Evolutionary conservation across 1,284 basidiomycete genomes (phyloP).

Genomic region (Austroboletus rostrupii): DNA sequence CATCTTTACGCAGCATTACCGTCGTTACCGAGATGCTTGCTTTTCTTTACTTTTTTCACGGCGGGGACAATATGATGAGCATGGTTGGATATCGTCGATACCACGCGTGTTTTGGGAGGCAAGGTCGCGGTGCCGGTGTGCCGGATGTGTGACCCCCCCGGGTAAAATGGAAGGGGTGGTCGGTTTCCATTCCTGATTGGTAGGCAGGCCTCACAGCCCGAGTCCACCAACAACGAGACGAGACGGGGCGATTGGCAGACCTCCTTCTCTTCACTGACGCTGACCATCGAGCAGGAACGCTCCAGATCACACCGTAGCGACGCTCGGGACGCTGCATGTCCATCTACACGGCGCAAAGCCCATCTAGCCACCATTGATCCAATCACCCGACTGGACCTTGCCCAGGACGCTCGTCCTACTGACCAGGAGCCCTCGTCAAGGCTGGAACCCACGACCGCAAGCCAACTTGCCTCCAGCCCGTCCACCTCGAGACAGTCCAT

Average conservation of each 20-base stretch:
- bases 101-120: neutral
- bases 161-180: slow-evolving; percentile 28
- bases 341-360: slow-evolving; percentile 22
- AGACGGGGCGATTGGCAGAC: slow-evolving; percentile 12
- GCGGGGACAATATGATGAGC: slow-evolving; percentile 14
- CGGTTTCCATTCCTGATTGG: slow-evolving; percentile 24
- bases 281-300: slow-evolving; percentile 17
- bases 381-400: slow-evolving; percentile 49
- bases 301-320: slow-evolving; percentile 19
- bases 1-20: slow-evolving; percentile 24
- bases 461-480: slow-evolving; percentile 28
- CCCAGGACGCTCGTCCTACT: slow-evolving; percentile 53
- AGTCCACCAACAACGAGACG: slow-evolving; percentile 24
- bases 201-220: slow-evolving; percentile 28
- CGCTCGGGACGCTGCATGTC: slow-evolving; percentile 30
- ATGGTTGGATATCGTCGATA: neutral
- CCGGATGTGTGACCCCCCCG: slow-evolving; percentile 12
- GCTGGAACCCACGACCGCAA: slow-evolving; percentile 42
- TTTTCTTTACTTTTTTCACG: slow-evolving; percentile 4
- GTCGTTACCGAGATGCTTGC: slow-evolving; percentile 14
- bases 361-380: slow-evolving; percentile 64
- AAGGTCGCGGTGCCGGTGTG: slow-evolving; percentile 3
- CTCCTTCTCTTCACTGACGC: slow-evolving; percentile 18
- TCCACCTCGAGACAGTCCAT: slow-evolving; percentile 22
- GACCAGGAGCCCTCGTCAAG: slow-evolving; percentile 40